Percentiles rank a stretch among this genome's conserved stretches.
phyloP scores from a whole-genome alignment of 352 stramenopile species.

The Proteromonas lacertae region DNA sequence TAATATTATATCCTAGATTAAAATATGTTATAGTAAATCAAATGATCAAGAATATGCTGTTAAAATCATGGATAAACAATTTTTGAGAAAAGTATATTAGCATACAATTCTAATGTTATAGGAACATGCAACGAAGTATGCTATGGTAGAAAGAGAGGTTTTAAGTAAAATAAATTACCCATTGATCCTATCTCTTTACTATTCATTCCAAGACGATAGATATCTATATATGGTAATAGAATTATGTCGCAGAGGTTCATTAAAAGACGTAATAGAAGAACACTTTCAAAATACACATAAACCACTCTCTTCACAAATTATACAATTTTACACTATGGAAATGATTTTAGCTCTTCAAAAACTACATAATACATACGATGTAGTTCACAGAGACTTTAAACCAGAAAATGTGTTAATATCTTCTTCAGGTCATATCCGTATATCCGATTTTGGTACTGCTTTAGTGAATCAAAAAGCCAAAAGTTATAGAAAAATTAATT shows the following conservation, averaged over 20 bases:
- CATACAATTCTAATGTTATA: slow-evolving; percentile 18
- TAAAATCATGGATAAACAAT: slow-evolving; percentile 54
- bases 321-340: slow-evolving; percentile 58
- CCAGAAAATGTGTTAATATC: slow-evolving; percentile 46
- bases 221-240: slow-evolving; percentile 51
- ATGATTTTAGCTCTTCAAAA: slow-evolving; percentile 61
- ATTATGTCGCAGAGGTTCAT: slow-evolving; percentile 29
- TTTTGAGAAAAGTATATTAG: slow-evolving; percentile 56
- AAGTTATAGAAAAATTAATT: slow-evolving; percentile 14
- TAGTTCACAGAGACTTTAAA: slow-evolving; percentile 82
- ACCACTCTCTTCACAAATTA: slow-evolving; percentile 27
- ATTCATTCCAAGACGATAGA: slow-evolving; percentile 41
- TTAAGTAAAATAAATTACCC: slow-evolving; percentile 39
- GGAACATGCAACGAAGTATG: neutral
- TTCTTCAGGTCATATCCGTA: slow-evolving; percentile 33
- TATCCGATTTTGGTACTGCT: slow-evolving; percentile 51
- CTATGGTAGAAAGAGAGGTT: slow-evolving; percentile 48
- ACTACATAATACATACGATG: slow-evolving; percentile 53
- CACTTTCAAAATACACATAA: slow-evolving; percentile 22
- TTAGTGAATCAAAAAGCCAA: slow-evolving; percentile 11
- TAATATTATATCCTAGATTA: too few species aligned
- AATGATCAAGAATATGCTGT: slow-evolving; percentile 32
- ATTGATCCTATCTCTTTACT: slow-evolving; percentile 49
- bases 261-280: slow-evolving; percentile 34
- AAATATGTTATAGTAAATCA: slow-evolving; percentile 36